Evolutionary conservation across 495 filamentous ascomycete genomes (phyloP), one percentile per base, ranked within the genome.

Genomic region (Ascobolus immersus): DNA sequence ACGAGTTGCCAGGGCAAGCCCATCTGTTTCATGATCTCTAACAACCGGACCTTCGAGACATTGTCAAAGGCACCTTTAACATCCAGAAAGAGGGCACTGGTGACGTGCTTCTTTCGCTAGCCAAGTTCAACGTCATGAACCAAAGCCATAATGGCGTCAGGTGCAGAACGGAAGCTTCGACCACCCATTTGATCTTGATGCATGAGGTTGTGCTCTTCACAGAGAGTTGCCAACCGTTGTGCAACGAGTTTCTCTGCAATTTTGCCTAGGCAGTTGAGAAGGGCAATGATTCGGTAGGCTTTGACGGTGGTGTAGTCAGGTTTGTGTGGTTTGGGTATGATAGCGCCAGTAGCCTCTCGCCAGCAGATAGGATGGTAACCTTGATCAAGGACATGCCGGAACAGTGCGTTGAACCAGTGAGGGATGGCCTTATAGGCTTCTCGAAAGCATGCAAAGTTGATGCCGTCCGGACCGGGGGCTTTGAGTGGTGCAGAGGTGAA

Each of bases 241-340:
- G n/a, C n/a, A n/a, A n/a, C n/a, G n/a, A n/a, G n/a, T n/a, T n/a
- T n/a, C n/a, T n/a, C n/a, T n/a, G 32, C 21, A 17, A 36, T 11
- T 9, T 31, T 30, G 0, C 14, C 3, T 1, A 31, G 9, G 15
- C 25, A 30, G 34, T 36, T 36, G 0, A 36, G 25, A 0, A 36
- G 24, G 2, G 34, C 20, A 4, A 36, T 44, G 6, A 41, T 44
- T 12, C 42, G 24, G 14, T 50, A 53, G 0, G 40, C 33, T 26
- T 50, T 52, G 0, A 41, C 37, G 2, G 21, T n/a, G 4, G 25
- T 28, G 33, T 44, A 48, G 25, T 46, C 45, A 0, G 25, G 25
- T 7, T 39, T 36, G 2, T 47, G 39, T 0, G 39, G 27, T 28
- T 54, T 54, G 0, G 41, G 34, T 0, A 52, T 41, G 1, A 42